A percentile compares a stretch with the other conserved stretches of the same genome.
Evolutionary conservation across 2,329 filamentous ascomycete genomes (phyloP).

Genomic region (Aspergillus neoniger): DNA sequence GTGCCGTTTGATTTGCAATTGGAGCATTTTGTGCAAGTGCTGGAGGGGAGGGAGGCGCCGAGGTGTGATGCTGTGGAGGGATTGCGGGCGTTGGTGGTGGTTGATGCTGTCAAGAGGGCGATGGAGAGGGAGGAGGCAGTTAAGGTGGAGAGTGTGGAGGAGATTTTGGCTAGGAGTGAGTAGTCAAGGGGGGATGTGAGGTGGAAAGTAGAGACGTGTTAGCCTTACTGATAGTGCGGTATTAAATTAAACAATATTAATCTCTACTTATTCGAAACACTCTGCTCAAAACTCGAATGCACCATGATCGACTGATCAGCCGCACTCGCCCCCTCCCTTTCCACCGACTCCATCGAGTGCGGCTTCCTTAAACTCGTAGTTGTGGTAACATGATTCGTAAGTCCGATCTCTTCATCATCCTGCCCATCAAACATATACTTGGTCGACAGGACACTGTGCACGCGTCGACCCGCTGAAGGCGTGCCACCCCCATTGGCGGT

Average conservation of each 20-base stretch:
- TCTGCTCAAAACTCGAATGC: not conserved
- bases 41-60: conserved; percentile 27
- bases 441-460: no score
- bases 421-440: not conserved
- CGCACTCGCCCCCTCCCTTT: not conserved
- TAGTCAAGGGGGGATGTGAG: not conserved
- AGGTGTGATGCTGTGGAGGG: not conserved
- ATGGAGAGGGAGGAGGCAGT: not conserved
- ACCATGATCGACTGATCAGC: not conserved
- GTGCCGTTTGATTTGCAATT: conserved; percentile 58
- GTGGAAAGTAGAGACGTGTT: not conserved
- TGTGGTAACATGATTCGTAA: conserved; percentile 4
- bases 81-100: not conserved
- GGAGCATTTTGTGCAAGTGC: conserved; percentile 53
- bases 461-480: no score
- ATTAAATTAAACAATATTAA: no score
- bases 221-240: no score
- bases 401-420: conserved; percentile 9
- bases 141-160: not conserved
- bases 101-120: not conserved
- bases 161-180: not conserved
- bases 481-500: not conserved
- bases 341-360: not conserved
- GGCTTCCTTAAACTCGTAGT: not conserved
- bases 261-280: not conserved